phyloP scores from a whole-genome alignment of 2,329 filamentous ascomycete genomes.

The Drechslerella dactyloides region DNA sequence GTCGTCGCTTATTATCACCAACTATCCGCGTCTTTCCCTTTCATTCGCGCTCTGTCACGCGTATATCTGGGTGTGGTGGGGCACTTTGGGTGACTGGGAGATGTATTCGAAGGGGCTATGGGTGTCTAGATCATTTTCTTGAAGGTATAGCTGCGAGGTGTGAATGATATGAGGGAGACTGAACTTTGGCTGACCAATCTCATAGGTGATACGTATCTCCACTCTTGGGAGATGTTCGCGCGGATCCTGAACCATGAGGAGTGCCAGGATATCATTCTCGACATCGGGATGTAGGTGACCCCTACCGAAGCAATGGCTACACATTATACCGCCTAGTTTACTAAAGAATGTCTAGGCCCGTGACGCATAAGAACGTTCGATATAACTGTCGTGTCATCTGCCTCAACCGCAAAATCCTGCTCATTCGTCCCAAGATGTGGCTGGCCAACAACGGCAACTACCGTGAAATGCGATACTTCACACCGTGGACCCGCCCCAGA shows the following conservation, averaged over 20 bases:
- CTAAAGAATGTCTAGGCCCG: slow-evolving; percentile 58
- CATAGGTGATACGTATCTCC: slow-evolving; percentile 64
- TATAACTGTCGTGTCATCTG: slow-evolving; percentile 73
- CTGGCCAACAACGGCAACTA: slow-evolving; percentile 75
- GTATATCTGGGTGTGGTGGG: slow-evolving; percentile 2
- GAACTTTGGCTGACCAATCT: slow-evolving; percentile 53
- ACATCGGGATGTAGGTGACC: slow-evolving; percentile 63
- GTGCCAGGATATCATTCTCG: slow-evolving; percentile 71
- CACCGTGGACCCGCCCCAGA: slow-evolving; percentile 67
- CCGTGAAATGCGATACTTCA: slow-evolving; percentile 69
- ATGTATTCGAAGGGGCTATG: slow-evolving; percentile 67
- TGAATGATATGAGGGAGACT: neutral
- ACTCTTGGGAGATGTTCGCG: slow-evolving; percentile 69
- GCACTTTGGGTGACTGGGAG: slow-evolving; percentile 56
- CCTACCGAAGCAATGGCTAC: neutral
- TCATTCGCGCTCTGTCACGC: neutral
- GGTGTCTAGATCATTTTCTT: slow-evolving; percentile 71
- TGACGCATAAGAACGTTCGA: slow-evolving; percentile 67
- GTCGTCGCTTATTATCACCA: slow-evolving; percentile 51
- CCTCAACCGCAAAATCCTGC: slow-evolving; percentile 71
- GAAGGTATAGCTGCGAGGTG: slow-evolving; percentile 58
- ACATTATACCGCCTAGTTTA: neutral
- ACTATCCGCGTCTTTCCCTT: neutral
- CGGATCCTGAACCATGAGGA: slow-evolving; percentile 67
- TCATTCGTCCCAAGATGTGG: slow-evolving; percentile 74